Evolutionary conservation across 345 rosid genomes (phyloP), one percentile per base, ranked within the genome.

Genomic region (Eucalyptus camaldulensis): DNA sequence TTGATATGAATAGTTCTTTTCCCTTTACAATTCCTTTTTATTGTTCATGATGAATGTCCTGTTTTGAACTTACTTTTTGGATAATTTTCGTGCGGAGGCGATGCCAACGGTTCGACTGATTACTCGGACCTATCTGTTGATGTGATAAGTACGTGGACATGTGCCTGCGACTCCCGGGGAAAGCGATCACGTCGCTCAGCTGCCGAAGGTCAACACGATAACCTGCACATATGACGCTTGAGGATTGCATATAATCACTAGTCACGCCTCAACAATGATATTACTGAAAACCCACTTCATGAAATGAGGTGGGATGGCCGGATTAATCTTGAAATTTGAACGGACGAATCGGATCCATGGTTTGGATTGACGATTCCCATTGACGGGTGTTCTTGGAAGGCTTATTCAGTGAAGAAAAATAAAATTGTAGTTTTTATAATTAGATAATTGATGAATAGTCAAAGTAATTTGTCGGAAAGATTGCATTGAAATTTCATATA

Each of bases 381-480:
- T 40, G 45, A 21, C 15, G 29, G 27, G 29, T 21, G 6, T 40
- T 10, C 47, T 11, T 6, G 47, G 7, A 76, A 76, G 14, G 5
- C 62, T 44, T 3, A 40, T 76, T 40, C 2, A 37, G 5, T 40
- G 43, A 2, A 37, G 47, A 76, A 40, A 76, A 56, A 22, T 24
- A 3, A 56, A 56, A 56, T 24, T 56, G 29, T 2, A 9, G 29
- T 56, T 56, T 56, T 56, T 24, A 56, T 56, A 56, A 56, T 22
- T 56, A 1, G 62, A 24, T 56, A 24, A 56, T 24, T 56, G 62
- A 24, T 56, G 62, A 4, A 56, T 0, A 24, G 13, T 56, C 29
- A 9, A 21, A 24, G 24, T 19, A 53, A 53, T 53, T 53, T 0
- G 10, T 5, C 0, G 25, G 9, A 53, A 19, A 19, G 5, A 21